A percentile compares a stretch with the other conserved stretches of the same genome.
These are phyloP conservation scores for Paragyromitra xinjiangensis DNA, from an alignment of 495 filamentous ascomycete genomes.

Conservation along the genomic window DNA sequence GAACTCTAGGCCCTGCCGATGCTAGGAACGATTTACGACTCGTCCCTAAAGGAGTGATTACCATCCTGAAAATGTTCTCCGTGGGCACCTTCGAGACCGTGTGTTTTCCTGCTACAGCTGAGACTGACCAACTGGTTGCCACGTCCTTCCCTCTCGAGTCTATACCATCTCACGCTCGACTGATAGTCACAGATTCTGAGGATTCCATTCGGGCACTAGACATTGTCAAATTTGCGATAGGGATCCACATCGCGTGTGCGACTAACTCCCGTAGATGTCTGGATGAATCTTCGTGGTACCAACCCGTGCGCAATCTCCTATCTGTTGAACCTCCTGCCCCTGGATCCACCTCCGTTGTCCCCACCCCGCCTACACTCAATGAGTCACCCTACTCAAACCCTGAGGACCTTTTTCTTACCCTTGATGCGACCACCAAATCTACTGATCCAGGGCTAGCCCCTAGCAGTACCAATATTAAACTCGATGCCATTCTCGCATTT, in stretches of 20 bases:
- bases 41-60: neutral
- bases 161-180: neutral
- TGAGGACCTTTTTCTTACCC: neutral
- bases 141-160: neutral
- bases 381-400: neutral
- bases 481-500: neutral
- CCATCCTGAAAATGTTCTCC: neutral
- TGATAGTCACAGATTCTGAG: neutral
- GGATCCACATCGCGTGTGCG: neutral
- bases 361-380: neutral
- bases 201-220: neutral
- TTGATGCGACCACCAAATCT: conserved; percentile 2
- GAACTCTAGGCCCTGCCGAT: neutral
- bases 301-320: neutral
- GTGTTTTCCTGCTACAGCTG: neutral
- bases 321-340: neutral
- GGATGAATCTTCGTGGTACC: conserved; percentile 9
- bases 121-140: neutral
- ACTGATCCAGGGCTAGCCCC: neutral
- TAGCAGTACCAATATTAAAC: neutral
- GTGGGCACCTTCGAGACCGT: neutral
- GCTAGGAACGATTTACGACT: neutral
- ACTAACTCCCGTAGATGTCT: neutral
- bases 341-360: neutral
- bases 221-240: neutral